Evolutionary conservation across 257 asterid species (phyloP), one percentile per base, ranked within the genome.

Genomic region (Jasminum sambac): DNA sequence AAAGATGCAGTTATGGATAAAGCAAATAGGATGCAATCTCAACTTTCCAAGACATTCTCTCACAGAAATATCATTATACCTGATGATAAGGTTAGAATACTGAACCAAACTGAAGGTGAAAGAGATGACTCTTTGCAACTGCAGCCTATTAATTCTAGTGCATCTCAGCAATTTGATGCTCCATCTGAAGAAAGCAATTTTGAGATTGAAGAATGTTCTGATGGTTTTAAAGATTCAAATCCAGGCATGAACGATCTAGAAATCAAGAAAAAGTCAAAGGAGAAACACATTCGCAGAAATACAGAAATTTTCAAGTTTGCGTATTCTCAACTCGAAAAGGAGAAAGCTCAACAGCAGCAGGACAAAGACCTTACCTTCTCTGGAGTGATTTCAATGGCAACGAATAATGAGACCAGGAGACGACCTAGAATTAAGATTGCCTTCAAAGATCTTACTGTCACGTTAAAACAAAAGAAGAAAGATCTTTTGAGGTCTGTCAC

Each of bases 241-340:
- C 69, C 50, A 24, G 89, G 78, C 68, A 52, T 67, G 5, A 80
- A 65, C 40, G 71, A 58, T 21, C 50, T 19, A 67, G 77, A 77
- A 16, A 80, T 82, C 71, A 78, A 74, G 72, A 86, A 87, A 77
- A 76, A 72, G 46, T 50, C 70, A 44, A 88, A 82, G 85, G 83
- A 60, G 19, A 93, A 78, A 75, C 88, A 87, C 66, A 81, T 88
- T 67, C 87, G 92, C 41, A 82, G 85, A 3, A 78, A 88, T 74
- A 93, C 95, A 26, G 95, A 93, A 72, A 90, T 93, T 57, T 93
- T 93, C 85, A 83, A 41, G 81, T 90, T 89, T 50, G 98, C 97
- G 21, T 93, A 93, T 78, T 82, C 95, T 60, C 95, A 89, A 70
- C 89, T 93, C 6, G 98, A 93, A 75, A 90, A 80, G 84, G 96